Base-by-base conservation (phyloP, 306 rosid genomes). In the Myrica gale region DNA sequence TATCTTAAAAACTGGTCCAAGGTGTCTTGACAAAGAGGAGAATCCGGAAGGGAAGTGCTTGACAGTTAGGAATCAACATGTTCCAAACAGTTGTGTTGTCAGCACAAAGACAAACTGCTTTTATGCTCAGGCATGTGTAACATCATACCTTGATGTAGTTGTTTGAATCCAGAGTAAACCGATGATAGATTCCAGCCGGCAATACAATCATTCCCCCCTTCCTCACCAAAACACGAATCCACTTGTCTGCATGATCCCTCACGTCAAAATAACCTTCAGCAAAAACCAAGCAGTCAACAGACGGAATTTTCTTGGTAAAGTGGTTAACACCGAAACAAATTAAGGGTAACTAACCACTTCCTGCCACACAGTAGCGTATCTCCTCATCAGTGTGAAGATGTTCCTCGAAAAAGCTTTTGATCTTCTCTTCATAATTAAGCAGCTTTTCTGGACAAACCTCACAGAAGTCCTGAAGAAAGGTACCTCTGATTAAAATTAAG, bases 321-420 rank as follows among this genome's bases (percentile, higher is more conserved):
- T 42, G 39, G 46, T 39, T 32, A 65, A 7, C 23, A 55, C 26
- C 71, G 74, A 81, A 13, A 71, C 58, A 72, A 63, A 55, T 73
- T 72, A 65, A 58, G 74, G 26, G 62, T 8, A 50, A 67, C 26
- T 69, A 77, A 96, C 99, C 99, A 82, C 98, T 96, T 83, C 99
- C 99, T 56, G 91, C 96, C 70, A 85, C 96, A 82, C 80, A 46
- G 17, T 88, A 96, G 74, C 99, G 94, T 81, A 96, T 96, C 90
- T 96, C 98, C 89, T 96, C 99, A 54, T 96, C 99, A 7, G 91
- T 90, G 85, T 96, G 98, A 78, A 96, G 94, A 75, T 96, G 99
- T 77, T 96, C 99, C 77, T 90, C 98, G 60, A 85, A 96, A 57
- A 96, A 96, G 78, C 6, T 88, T 73, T 90, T 96, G 78, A 96